phyloP scores from a whole-genome alignment of 2,329 filamentous ascomycete genomes.

The Blumeria hordei region DNA sequence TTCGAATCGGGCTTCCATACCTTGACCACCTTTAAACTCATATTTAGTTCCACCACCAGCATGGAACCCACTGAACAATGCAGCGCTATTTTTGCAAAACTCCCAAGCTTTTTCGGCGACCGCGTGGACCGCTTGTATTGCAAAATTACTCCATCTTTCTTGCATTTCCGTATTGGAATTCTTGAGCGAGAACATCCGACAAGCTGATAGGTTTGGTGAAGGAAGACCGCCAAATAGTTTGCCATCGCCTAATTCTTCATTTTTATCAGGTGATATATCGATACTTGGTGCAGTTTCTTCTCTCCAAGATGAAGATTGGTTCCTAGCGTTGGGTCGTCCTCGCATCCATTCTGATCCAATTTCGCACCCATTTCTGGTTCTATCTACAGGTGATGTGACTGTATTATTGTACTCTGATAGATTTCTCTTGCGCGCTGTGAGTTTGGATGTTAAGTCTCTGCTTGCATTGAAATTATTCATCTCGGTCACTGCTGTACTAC shows the following conservation, averaged over 20 bases:
- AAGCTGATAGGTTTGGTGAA: too few relatives aligned
- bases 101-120: slow-evolving; percentile 59
- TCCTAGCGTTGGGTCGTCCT: too few relatives aligned
- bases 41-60: slow-evolving; percentile 63
- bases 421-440: background rate
- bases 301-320: too few relatives aligned
- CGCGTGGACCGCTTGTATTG: slow-evolving; percentile 22
- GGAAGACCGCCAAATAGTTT: too few relatives aligned
- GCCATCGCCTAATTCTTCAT: too few relatives aligned
- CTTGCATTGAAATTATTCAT: background rate
- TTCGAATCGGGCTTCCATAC: background rate
- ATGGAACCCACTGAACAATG: slow-evolving; percentile 59
- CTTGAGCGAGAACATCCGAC: background rate
- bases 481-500: background rate
- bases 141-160: slow-evolving; percentile 29
- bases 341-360: too few relatives aligned
- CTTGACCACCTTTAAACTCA: slow-evolving; percentile 4
- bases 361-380: too few relatives aligned
- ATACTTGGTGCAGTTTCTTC: too few relatives aligned
- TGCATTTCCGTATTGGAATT: slow-evolving; percentile 5
- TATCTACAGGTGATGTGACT: too few relatives aligned
- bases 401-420: background rate
- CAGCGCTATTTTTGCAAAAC: slow-evolving; percentile 42
- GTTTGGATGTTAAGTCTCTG: background rate
- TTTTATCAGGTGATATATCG: too few relatives aligned